Evolutionary conservation across 305 asterid species (phyloP), one percentile per base, ranked within the genome.

Genomic region (Fraxinus floribunda): DNA sequence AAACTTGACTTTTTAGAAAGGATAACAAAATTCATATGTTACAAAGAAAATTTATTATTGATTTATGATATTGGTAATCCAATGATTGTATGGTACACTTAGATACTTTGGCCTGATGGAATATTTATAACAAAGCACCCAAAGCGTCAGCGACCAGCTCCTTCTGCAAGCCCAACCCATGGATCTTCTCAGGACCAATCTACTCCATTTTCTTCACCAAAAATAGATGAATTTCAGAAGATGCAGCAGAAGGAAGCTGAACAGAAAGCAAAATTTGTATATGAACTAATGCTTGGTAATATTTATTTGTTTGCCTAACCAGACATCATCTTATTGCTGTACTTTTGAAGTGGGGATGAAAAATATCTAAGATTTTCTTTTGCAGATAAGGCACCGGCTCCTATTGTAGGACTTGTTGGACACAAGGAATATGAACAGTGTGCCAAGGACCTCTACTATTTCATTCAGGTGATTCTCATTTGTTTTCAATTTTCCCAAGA

Each of bases 381-480:
- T 85, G 87, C 97, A 96, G 99, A 94, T 80, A 94, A 92, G 88
- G 97, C 98, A 16, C 99, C 99, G 78, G 92, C 93, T 86, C 92
- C 98, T 83, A 86, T 94, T 49, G 98, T 93, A 0, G 91, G 99
- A 78, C 97, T 96, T 79, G 97, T 96, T 89, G 99, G 99, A 82
- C 90, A 83, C 41, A 93, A 88, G 89, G 98, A 94, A 86, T 96
- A 96, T 81, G 98, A 94, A 86, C 92, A 91, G 76, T 94, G 97
- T 86, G 98, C 95, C 16, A 91, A 91, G 87, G 99, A 96, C 89
- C 93, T 96, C 78, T 96, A 92, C 89, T 93, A 90, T 86, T 96
- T 96, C 92, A 89, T 96, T 87, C 99, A 96, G 99, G 99, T 96
- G 83, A 88, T 41, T 75, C 49, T 80, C 85, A 35, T 83, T 85